These are phyloP conservation scores for Dalbergia cochinchinensis DNA, from an alignment of 306 rosid genomes.

Conservation along the genomic window DNA sequence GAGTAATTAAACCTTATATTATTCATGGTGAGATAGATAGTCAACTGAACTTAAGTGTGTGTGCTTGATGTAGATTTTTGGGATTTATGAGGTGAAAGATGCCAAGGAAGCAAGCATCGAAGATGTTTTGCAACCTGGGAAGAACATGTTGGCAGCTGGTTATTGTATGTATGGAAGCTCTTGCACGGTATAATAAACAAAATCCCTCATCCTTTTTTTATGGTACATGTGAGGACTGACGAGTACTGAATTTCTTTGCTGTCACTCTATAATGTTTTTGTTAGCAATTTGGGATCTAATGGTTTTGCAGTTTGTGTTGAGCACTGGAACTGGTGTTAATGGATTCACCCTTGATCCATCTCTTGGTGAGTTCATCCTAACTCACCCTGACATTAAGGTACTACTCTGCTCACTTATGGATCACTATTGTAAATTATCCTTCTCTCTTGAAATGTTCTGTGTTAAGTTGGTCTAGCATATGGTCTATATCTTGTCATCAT, in stretches of 20 bases:
- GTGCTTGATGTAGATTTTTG: conserved; percentile 69
- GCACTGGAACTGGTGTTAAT: conserved; percentile 84
- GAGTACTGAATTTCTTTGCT: neutral
- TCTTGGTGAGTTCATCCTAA: conserved; percentile 95
- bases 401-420: conserved; percentile 18
- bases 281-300: conserved; percentile 28
- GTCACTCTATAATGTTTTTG: too few relatives aligned
- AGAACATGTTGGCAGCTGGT: conserved; percentile 94
- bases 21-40: neutral
- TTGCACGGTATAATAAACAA: conserved; percentile 77
- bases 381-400: conserved; percentile 96
- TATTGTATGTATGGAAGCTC: conserved; percentile 99
- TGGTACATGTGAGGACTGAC: conserved; percentile 1
- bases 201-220: neutral
- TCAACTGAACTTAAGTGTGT: conserved; percentile 42
- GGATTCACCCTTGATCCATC: conserved; percentile 98
- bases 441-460: neutral
- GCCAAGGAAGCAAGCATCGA: conserved; percentile 67
- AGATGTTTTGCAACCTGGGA: conserved; percentile 93
- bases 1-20: neutral
- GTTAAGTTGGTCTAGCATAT: too few relatives aligned
- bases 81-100: conserved; percentile 77
- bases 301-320: conserved; percentile 76
- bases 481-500: too few relatives aligned
- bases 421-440: neutral